Evolutionary conservation across 1,139 yeast species (phyloP), one percentile per base, ranked within the genome.

Genomic region (Geotrichum phurueaensis): DNA sequence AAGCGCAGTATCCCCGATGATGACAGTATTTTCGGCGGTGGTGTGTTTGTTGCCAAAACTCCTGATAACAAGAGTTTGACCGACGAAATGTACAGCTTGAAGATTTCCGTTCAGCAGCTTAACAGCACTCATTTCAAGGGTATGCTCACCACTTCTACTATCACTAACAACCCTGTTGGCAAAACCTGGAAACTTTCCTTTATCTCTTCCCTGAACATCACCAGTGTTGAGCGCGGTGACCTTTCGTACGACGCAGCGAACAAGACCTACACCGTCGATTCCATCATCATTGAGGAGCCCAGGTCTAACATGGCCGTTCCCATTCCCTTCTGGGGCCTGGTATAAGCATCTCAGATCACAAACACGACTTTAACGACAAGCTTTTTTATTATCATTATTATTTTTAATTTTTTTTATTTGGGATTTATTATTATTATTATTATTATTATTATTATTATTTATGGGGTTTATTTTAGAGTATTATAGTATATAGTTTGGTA

Each of bases 271-370:
- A 54, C 53, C 5, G 36, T 60, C 39, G 51, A 55, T 20, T 51
- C 59, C 9, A 58, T 57, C 48, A 55, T 49, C 22, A 29, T 23
- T 15, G 56, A 52, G 33, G 63, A 60, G 39, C 60, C 60, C 3
- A 25, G 51, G 20, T 51, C 58, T 12, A 54, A 54, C 25, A 60
- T 60, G 63, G 63, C 60, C 9, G 52, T 60, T 36, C 36, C 43
- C 5, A 53, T 60, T 52, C 60, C 60, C 13, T 60, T 57, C 58
- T 60, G 60, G 59, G 63, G 60, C 23, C 18, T 43, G 20, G 12
- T 51, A 5, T 56, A 43, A 56, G 10, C 18, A 18, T 49, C 18
- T 15, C 18, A 12, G 22, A 51, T 51, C 51, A 48, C 25, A 25
- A 48, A 48, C 51, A 25, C 51, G 51, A 48, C 27, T 43, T 43